Evolutionary conservation across 139 green algal genomes (phyloP), one percentile per base, ranked within the genome.

Genomic region (Edaphochlamys debaryana): DNA sequence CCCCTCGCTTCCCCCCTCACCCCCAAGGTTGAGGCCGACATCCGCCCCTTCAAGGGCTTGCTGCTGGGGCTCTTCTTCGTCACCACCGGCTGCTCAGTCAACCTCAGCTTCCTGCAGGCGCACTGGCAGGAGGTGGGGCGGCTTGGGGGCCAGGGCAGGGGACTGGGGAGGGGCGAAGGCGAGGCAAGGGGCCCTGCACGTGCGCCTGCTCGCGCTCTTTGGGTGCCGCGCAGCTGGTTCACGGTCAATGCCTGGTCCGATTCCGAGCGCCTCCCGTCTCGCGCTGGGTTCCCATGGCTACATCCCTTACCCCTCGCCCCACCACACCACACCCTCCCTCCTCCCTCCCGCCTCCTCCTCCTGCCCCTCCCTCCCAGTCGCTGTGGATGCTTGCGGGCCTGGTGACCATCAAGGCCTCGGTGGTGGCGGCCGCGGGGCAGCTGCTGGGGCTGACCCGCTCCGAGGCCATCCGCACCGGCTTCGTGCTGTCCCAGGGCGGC

Each of bases 61-160:
- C 92, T 99, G 79, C 91, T 99, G 74, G 95, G 95, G 34, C 91
- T 99, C 29, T 99, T 99, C 87, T 99, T 99, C 79, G 90, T 97
- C 30, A 95, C 94, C 45, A 97, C 94, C 11, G 87, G 87, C 70
- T 72, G 62, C 63, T 86, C 74, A 63, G 86, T 93, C 69, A 81
- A 93, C 85, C 77, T 93, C 63, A 52, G 30, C 0, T 86, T 93
- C 38, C 67, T 92, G 74, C 60, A 52, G 32, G 32, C 36, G 42
- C 89, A 89, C 69, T 90, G 80, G 69, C 67, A 89, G 75, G 69
- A 89, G 67, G 75, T 81, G 62, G 3, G 74, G 38, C 38, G n/a
- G n/a, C n/a, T n/a, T n/a, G n/a, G n/a, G n/a, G n/a, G n/a, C n/a
- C n/a, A n/a, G n/a, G n/a, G 45, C 56, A 32, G 45, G 29, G 40